A percentile compares a stretch with the other conserved stretches of the same genome.
Conservation (phyloP, 768 basidiomycete species). For the Boletus barrowsii region DNA sequence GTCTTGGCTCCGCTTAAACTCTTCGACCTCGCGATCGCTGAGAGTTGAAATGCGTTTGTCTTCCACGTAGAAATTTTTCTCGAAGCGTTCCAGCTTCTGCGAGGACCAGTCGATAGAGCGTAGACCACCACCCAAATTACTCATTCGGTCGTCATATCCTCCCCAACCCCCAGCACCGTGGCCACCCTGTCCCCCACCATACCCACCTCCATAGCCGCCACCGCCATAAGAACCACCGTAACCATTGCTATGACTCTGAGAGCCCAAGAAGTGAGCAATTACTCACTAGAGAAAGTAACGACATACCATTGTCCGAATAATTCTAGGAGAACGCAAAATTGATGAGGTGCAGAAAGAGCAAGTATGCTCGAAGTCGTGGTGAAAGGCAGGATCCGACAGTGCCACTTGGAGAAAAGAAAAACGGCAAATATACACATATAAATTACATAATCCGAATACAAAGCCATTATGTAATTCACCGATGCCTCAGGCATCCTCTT, state of each 20-base stretch:
- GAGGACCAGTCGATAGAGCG: constrained; percentile 81
- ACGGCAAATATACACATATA: constrained; percentile 11
- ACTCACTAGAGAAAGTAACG: accelerated
- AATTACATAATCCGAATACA: constrained; percentile 1
- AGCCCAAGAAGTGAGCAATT: background rate
- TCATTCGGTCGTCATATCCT: constrained; percentile 64
- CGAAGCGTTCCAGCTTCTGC: constrained; percentile 77
- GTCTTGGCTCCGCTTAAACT: constrained; percentile 79
- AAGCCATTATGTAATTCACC: constrained; percentile 3
- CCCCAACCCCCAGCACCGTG: constrained; percentile 34
- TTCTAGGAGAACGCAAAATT: background rate
- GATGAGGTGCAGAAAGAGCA: constrained; percentile 1
- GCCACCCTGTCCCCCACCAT: constrained; percentile 29
- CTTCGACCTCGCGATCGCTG: constrained; percentile 83
- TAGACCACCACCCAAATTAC: constrained; percentile 76
- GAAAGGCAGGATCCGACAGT: constrained; percentile 8
- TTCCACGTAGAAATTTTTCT: constrained; percentile 97
- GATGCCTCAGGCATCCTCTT: too few relatives aligned
- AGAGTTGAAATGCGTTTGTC: constrained; percentile 78
- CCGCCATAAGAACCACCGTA: constrained; percentile 31
- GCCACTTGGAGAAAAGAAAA: constrained; percentile 18
- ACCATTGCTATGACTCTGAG: constrained; percentile 34
- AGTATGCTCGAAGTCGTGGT: constrained; percentile 25
- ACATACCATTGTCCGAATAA: constrained; percentile 21
- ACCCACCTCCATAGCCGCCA: constrained; percentile 16